Conservation (phyloP, 148 eudicot species). For the Rhododendron ovatum region DNA sequence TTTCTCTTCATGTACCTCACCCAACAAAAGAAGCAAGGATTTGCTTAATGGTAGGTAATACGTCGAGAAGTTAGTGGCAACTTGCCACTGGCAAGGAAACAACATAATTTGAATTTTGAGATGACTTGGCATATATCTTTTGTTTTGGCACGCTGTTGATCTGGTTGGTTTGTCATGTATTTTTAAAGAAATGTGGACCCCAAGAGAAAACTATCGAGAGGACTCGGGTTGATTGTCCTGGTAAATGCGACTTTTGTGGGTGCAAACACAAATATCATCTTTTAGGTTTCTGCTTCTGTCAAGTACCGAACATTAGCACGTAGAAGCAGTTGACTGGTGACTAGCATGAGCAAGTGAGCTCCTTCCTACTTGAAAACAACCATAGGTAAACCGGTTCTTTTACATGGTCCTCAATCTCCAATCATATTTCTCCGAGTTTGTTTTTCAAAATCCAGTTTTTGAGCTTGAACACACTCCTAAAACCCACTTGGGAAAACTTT, state of each 20-base stretch:
- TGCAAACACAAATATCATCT: not conserved
- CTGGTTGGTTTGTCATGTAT: not conserved
- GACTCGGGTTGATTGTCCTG: not conserved
- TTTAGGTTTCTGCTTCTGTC: no score
- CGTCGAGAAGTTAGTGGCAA: not conserved
- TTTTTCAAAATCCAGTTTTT: no score
- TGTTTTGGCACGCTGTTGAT: not conserved
- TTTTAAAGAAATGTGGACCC: not conserved
- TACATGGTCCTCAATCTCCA: no score
- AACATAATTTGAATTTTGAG: not conserved
- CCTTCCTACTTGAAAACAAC: no score
- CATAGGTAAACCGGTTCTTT: no score
- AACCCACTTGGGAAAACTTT: no score
- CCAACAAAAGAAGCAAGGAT: not conserved
- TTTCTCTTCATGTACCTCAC: not conserved
- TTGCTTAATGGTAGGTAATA: not conserved
- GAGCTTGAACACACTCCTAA: no score
- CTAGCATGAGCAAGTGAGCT: no score
- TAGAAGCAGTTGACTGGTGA: no score
- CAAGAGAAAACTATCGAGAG: not conserved
- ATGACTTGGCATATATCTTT: not conserved
- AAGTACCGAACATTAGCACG: no score
- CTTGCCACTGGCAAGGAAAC: no score
- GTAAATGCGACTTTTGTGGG: not conserved
- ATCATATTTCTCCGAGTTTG: no score